These are phyloP conservation scores for Lotus japonicus DNA, from an alignment of 306 rosid genomes.

Conservation along the genomic window DNA sequence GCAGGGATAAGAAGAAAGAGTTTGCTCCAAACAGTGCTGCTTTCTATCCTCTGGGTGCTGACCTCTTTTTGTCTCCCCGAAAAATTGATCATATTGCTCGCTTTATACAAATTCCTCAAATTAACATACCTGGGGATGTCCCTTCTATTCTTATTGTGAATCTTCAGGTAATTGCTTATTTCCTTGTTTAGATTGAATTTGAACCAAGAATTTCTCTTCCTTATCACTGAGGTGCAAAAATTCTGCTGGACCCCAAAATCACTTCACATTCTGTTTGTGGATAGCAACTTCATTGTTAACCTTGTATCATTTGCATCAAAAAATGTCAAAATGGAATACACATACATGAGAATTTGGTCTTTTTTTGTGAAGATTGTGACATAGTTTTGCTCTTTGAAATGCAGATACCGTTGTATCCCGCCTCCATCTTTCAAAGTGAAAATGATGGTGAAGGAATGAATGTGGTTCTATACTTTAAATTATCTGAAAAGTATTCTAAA, in stretches of 20 bases:
- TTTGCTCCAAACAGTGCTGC: constrained; percentile 71
- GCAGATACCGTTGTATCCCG: constrained; percentile 91
- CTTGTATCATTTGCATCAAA: not conserved
- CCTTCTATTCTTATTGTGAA: constrained; percentile 86
- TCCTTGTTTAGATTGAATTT: not conserved
- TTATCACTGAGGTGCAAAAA: not conserved
- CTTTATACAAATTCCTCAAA: constrained; percentile 78
- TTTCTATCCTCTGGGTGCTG: constrained; percentile 77
- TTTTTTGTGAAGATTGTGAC: not conserved
- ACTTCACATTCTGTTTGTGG: not conserved
- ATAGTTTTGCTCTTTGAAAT: constrained; percentile 22
- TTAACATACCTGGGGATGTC: constrained; percentile 50
- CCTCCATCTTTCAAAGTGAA: constrained; percentile 76
- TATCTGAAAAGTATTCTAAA: constrained; percentile 67
- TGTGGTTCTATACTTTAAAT: constrained; percentile 77
- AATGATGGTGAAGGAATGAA: constrained; percentile 96
- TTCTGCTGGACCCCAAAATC: not conserved
- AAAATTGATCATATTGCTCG: constrained; percentile 93
- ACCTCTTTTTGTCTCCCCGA: constrained; percentile 63
- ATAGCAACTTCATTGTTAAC: not conserved
- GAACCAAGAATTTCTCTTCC: not conserved
- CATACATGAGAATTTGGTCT: not conserved
- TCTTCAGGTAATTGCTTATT: constrained; percentile 55
- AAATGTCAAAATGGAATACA: not conserved
- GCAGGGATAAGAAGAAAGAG: constrained; percentile 94